Evolutionary conservation across 2,329 filamentous ascomycete genomes (phyloP), one percentile per base, ranked within the genome.

Genomic region (Aspergillus brasiliensis): DNA sequence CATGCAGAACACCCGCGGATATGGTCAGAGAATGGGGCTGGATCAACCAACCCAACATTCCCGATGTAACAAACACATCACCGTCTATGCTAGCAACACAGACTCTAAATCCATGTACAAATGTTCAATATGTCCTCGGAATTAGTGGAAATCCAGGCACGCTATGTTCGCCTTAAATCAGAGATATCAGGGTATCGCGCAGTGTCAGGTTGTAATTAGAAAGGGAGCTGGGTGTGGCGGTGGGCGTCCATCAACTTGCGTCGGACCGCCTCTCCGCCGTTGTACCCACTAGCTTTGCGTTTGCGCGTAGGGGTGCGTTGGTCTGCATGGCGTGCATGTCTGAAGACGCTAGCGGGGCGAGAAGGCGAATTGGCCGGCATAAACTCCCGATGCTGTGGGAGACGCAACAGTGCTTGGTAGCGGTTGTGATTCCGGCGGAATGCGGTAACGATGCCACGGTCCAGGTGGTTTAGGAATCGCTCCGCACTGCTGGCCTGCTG

Each of bases 381-480:
- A 63, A 79, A 75, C 65, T 80, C 75, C 51, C 75, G 72, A 63
- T 80, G 75, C 58, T 79, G 76, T 25, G 78, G 80, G 81, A 74
- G 73, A 65, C 81, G 77, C 67, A 81, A 76, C 69, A 80, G 69
- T 61, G 81, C 71, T 67, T 83, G 75, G 70, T 84, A 78, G 62
- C 79, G 74, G 70, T 78, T 78, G 68, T 84, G 81, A 63, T 84
- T 84, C 44, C 79, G 81, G 58, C 90, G 90, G 81, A 95, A 96
- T 1, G 91, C 89, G 38, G 90, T 90, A 37, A 95, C 90, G 13
- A 89, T 86, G 58, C 88, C 85, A 65, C 86, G 85, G 68, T 89
- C 87, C 40, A 92, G 86, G 65, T 89, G 88, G 56, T 83, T 82
- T n/a, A 90, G 77, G 57, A 89, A 82, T 25, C 83, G 81, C 62